These are phyloP conservation scores for Acacia crassicarpa DNA, from an alignment of 306 rosid species.

Conservation along the genomic window DNA sequence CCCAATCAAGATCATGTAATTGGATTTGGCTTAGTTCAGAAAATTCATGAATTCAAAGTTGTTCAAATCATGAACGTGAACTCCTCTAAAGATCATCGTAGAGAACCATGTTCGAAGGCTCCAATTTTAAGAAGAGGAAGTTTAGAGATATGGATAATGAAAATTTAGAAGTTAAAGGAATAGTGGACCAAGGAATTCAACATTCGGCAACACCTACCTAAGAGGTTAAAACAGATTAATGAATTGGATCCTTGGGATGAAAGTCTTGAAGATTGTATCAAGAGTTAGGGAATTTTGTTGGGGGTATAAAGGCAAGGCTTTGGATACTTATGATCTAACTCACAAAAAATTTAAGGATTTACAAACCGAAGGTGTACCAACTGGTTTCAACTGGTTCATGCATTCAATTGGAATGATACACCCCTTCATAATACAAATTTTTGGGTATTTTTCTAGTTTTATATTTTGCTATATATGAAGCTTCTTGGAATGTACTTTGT, in stretches of 20 bases:
- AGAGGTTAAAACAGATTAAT: not conserved
- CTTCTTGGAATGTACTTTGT: too few relatives aligned
- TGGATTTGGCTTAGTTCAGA: slow-evolving; percentile 44
- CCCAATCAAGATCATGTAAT: slow-evolving; percentile 30
- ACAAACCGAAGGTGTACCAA: slow-evolving; percentile 40
- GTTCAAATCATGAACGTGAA: slow-evolving; percentile 32
- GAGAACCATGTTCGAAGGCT: slow-evolving; percentile 25
- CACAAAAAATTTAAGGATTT: slow-evolving; percentile 33
- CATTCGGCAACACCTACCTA: slow-evolving; percentile 34
- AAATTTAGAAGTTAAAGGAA: slow-evolving; percentile 38
- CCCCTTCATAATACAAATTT: not conserved
- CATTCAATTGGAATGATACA: slow-evolving; percentile 30
- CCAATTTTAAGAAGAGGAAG: slow-evolving; percentile 33
- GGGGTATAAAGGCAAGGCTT: slow-evolving; percentile 43
- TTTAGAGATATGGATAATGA: slow-evolving; percentile 50
- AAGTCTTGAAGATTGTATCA: not conserved
- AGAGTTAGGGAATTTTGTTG: slow-evolving; percentile 37
- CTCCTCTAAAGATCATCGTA: not conserved
- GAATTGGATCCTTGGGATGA: not conserved
- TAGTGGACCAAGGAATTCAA: slow-evolving; percentile 30
- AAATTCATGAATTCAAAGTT: slow-evolving; percentile 39
- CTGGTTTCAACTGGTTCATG: slow-evolving; percentile 56
- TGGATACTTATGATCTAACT: slow-evolving; percentile 39
- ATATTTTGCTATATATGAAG: too few relatives aligned
- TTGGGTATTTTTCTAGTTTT: not conserved